Conservation (phyloP, 78 protist genomes). For the Protostelium mycophagum region DNA sequence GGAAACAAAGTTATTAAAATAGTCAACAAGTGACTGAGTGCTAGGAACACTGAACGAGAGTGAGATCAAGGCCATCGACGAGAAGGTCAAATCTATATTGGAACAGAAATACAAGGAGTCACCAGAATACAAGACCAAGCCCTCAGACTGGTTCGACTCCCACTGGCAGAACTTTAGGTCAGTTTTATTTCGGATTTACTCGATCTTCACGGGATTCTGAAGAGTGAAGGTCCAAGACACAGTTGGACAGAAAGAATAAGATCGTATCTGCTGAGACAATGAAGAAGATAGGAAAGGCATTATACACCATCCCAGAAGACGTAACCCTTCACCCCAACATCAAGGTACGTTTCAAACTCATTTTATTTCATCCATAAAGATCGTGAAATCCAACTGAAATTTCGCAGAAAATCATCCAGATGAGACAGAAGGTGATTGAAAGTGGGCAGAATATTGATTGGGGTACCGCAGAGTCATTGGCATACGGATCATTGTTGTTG, state of each 20-base stretch:
- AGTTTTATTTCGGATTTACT: too few relatives aligned
- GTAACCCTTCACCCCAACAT: constrained; percentile 63
- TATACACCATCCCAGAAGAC: constrained; percentile 54
- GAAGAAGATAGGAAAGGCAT: constrained; percentile 24
- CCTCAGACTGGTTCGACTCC: constrained; percentile 59
- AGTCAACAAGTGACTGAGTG: not conserved
- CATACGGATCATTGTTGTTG: constrained; percentile 71
- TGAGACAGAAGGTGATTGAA: constrained; percentile 29
- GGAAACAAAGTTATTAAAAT: not conserved
- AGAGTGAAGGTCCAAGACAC: constrained; percentile 13
- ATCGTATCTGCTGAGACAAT: constrained; percentile 31
- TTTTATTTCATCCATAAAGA: not conserved
- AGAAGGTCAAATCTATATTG: not conserved
- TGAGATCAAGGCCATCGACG: not conserved
- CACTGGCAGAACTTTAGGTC: constrained; percentile 50
- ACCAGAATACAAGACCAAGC: constrained; percentile 35
- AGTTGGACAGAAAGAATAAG: constrained; percentile 32
- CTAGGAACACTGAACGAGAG: constrained; percentile 2
- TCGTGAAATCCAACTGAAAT: not conserved
- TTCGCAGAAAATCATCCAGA: constrained; percentile 17
- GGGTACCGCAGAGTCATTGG: constrained; percentile 79
- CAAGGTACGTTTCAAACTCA: not conserved
- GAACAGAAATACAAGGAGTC: constrained; percentile 47
- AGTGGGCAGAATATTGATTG: constrained; percentile 62
- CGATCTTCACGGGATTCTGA: not conserved